Evolutionary conservation across 768 basidiomycete species (phyloP).

Genomic region (Leccinum incarnatum): DNA sequence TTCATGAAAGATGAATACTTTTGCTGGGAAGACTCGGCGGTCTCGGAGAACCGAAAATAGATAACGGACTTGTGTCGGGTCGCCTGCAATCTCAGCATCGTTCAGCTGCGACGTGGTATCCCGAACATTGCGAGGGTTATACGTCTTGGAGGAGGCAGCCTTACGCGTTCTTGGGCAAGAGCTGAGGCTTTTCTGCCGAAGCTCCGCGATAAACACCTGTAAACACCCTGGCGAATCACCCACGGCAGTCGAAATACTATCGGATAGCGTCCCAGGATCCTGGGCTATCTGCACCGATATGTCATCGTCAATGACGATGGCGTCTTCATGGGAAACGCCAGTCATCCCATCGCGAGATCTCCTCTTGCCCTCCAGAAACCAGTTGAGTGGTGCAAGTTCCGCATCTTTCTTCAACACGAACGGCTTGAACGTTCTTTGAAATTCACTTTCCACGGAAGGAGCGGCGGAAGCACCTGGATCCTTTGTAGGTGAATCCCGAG

Average conservation of each 20-base stretch:
- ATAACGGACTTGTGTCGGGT: constrained; percentile 64
- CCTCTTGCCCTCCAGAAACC: constrained; percentile 46
- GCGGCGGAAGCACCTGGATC: constrained; percentile 25
- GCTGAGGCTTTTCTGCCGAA: constrained; percentile 31
- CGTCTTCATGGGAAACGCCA: constrained; percentile 35
- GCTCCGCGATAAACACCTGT: constrained; percentile 19
- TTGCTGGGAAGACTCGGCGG: constrained; percentile 63
- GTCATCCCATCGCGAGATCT: constrained; percentile 19
- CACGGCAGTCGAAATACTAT: neutral
- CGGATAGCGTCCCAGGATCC: constrained; percentile 7
- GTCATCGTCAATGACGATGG: constrained; percentile 60
- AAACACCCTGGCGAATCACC: constrained; percentile 9
- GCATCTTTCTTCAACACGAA: constrained; percentile 77
- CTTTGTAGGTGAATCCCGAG: constrained; percentile 23
- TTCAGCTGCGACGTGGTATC: constrained; percentile 60
- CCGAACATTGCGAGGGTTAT: constrained; percentile 39
- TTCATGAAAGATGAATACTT: constrained; percentile 79
- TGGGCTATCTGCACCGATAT: constrained; percentile 10
- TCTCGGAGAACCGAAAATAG: constrained; percentile 61
- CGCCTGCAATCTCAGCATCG: constrained; percentile 76
- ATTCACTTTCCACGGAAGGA: constrained; percentile 55
- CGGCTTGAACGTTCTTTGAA: constrained; percentile 72
- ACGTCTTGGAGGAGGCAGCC: constrained; percentile 27
- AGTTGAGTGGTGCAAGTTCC: constrained; percentile 68
- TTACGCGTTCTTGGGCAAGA: constrained; percentile 17